phyloP scores from a whole-genome alignment of 257 asterid species.

The Linaria vulgaris region DNA sequence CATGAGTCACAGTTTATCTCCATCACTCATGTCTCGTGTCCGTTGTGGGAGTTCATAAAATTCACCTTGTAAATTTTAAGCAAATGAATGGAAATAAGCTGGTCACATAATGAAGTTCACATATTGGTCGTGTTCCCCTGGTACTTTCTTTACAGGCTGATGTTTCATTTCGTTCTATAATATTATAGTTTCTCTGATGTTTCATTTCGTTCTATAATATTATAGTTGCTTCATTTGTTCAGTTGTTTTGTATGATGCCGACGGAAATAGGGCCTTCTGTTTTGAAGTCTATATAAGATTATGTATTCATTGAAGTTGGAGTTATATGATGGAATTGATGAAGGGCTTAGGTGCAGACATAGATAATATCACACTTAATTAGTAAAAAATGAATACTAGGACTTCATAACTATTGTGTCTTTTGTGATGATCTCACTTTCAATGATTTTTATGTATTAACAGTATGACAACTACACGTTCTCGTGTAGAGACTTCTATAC shows the following conservation, averaged over 20 bases:
- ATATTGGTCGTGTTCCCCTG: no score
- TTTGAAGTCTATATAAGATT: constrained; percentile 9
- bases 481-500: constrained; percentile 90
- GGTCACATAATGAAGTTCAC: no score
- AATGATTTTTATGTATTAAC: constrained; percentile 34
- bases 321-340: not conserved
- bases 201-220: not conserved
- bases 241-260: not conserved
- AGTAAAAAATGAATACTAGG: not conserved
- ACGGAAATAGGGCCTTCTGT: not conserved
- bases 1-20: not conserved
- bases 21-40: not conserved
- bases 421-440: constrained; percentile 18
- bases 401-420: not conserved
- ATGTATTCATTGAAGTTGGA: constrained; percentile 5
- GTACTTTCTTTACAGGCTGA: no score
- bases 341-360: constrained; percentile 14
- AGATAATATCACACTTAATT: not conserved
- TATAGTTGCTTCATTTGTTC: not conserved
- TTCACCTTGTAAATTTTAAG: not conserved
- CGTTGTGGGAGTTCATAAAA: not conserved
- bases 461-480: constrained; percentile 82
- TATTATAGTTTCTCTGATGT: not conserved
- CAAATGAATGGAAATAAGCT: not conserved
- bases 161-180: not conserved